Evolutionary conservation across 1,139 yeast genomes (phyloP).

Genomic region (Hemisphaericaspora xylanilytica): DNA sequence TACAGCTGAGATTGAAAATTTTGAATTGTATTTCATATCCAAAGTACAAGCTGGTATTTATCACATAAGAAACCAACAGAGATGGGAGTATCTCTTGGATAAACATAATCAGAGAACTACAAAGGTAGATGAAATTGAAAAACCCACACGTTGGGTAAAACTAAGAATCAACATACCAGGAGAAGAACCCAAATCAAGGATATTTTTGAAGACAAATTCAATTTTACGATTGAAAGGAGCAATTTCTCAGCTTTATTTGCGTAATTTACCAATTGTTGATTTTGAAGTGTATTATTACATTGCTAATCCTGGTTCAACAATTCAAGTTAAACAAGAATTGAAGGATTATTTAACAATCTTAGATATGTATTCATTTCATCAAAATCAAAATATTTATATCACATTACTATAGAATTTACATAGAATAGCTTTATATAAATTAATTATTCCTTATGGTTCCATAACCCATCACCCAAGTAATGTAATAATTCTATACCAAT

Average conservation of each 20-base stretch:
- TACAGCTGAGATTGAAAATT: conserved; percentile 51
- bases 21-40: conserved; percentile 66
- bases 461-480: conserved; percentile 87
- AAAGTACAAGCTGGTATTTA: conserved; percentile 39
- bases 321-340: conserved; percentile 14
- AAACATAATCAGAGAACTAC: conserved; percentile 22
- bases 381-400: conserved; percentile 22
- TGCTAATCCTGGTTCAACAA: conserved; percentile 12
- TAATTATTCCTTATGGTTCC: conserved; percentile 50
- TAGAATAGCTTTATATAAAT: conserved; percentile 1
- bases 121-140: conserved; percentile 1
- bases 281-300: conserved; percentile 20
- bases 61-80: conserved; percentile 16
- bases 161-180: conserved; percentile 5
- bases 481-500: conserved; percentile 86
- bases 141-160: conserved; percentile 9
- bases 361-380: conserved; percentile 31
- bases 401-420: conserved; percentile 7
- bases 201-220: conserved; percentile 14
- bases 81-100: conserved; percentile 27
- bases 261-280: conserved; percentile 17
- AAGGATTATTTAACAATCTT: conserved; percentile 37
- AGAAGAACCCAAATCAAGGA: neutral
- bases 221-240: conserved; percentile 31
- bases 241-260: conserved; percentile 15